A percentile compares a stretch with the other conserved stretches of the same genome.
phyloP scores from a whole-genome alignment of 495 filamentous ascomycete species.

The Ramalina peruviana region DNA sequence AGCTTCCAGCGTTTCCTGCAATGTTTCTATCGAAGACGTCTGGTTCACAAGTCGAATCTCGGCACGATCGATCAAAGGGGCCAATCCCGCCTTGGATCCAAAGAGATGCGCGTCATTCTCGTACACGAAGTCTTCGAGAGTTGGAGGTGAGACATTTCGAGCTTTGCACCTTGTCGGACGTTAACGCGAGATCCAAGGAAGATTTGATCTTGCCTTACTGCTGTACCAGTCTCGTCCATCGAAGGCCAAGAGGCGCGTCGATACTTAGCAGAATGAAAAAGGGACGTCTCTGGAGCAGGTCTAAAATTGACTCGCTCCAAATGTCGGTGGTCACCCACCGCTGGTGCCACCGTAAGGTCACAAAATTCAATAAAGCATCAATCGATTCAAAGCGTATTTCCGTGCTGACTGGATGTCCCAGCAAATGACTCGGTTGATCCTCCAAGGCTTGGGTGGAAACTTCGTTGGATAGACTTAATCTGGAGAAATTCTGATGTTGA shows the following conservation, averaged over 20 bases:
- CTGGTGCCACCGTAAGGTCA: slow-evolving; percentile 70
- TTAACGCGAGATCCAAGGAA: neutral
- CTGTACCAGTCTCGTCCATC: slow-evolving; percentile 52
- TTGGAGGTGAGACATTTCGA: slow-evolving; percentile 24
- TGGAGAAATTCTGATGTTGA: slow-evolving; percentile 58
- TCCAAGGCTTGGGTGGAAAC: slow-evolving; percentile 7
- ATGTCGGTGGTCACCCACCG: slow-evolving; percentile 77
- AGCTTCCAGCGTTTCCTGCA: slow-evolving; percentile 51
- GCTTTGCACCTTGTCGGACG: slow-evolving; percentile 4
- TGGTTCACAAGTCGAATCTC: slow-evolving; percentile 77
- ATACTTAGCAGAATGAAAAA: slow-evolving; percentile 89
- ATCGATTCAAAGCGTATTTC: slow-evolving; percentile 36
- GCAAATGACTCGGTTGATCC: neutral
- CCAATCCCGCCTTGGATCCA: slow-evolving; percentile 45
- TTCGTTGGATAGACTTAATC: slow-evolving; percentile 24
- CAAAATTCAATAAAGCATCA: slow-evolving; percentile 60
- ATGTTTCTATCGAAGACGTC: slow-evolving; percentile 49
- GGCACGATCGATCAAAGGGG: slow-evolving; percentile 61
- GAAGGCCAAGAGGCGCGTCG: slow-evolving; percentile 71
- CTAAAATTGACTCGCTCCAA: slow-evolving; percentile 49
- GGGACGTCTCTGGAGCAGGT: slow-evolving; percentile 60
- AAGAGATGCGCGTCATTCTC: slow-evolving; percentile 70
- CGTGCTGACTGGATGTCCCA: neutral
- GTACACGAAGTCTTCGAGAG: slow-evolving; percentile 63
- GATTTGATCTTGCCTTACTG: neutral